Evolutionary conservation across 306 rosid species (phyloP).

Genomic region (Vigna trinervia): DNA sequence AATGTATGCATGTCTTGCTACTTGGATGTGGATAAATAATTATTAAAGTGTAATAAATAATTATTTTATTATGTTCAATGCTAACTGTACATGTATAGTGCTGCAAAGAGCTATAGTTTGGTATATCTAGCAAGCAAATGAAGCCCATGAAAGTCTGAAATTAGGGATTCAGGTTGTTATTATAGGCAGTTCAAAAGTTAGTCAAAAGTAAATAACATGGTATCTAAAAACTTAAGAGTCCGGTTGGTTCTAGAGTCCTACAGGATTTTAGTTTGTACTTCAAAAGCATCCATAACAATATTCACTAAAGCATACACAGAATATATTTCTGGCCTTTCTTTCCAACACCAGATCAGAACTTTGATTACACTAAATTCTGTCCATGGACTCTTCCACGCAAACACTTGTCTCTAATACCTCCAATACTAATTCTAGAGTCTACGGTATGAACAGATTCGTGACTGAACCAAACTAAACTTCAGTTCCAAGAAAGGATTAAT

Average conservation of each 20-base stretch:
- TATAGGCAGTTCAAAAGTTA: background rate
- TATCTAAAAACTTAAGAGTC: background rate
- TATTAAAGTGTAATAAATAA: background rate
- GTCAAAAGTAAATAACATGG: background rate
- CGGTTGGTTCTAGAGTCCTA: background rate
- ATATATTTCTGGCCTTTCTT: background rate
- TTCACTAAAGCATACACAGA: background rate
- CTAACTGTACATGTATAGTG: background rate
- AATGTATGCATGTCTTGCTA: background rate
- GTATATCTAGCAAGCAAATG: background rate
- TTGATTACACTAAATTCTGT: background rate
- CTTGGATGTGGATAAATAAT: background rate
- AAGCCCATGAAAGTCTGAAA: background rate
- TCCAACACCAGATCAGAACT: background rate
- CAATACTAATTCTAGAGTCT: background rate
- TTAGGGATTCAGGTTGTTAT: background rate
- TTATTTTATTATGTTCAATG: background rate
- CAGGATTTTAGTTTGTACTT: background rate
- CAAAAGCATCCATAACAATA: constrained; percentile 1
- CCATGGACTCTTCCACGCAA: background rate
- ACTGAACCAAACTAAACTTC: constrained; percentile 21
- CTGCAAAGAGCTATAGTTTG: background rate
- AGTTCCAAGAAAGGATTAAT: background rate
- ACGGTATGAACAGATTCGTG: background rate
- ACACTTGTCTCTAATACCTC: background rate